Base-by-base conservation (phyloP, 2,329 filamentous ascomycete genomes). In the Diaporthe aspalathi region DNA sequence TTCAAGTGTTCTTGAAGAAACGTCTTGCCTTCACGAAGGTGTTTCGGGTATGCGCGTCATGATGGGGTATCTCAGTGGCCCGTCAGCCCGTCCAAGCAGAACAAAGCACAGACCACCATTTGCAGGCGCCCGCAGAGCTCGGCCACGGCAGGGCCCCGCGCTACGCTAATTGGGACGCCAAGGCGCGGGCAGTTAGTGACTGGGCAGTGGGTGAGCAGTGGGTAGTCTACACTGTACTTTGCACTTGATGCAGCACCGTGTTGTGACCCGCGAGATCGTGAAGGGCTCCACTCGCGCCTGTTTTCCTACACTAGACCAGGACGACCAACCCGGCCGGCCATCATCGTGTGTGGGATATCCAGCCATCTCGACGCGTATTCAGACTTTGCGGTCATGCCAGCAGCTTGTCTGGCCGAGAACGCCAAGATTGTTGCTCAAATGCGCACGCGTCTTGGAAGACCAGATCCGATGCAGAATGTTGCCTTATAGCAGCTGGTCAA, bases 31-130 rank as follows among this genome's bases (percentile, higher is more conserved):
- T 38, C 27, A 17, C 5, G 35, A 43, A 27, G n/a, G 2, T 8
- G 60, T 65, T 35, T 52, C 52, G 45, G 45, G 38, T 71, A 67
- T 74, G 68, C 73, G 72, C 72, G 73, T 72, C 72, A 73, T 74
- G 38, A 47, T 54, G 54, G 53, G 60, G 29, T n/a, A n/a, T n/a
- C n/a, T 60, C 29, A 68, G 40, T 50, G 40, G 12, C 29, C 45
- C 54, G 35, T 43, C 22, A n/a, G n/a, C n/a, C n/a, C n/a, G n/a
- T n/a, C n/a, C n/a, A n/a, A n/a, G n/a, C 54, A 20, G 16, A 22
- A n/a, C 60, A 65, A 22, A 35, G 66, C 67, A 60, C 45, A 43
- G 45, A 43, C 67, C 53, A 6, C 12, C n/a, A n/a, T n/a, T n/a
- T n/a, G n/a, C n/a, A 50, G 43, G 43, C 57, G 35, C 27, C 29